These are phyloP conservation scores for Melampsora americana DNA, from an alignment of 1,284 basidiomycete genomes.

Conservation along the genomic window DNA sequence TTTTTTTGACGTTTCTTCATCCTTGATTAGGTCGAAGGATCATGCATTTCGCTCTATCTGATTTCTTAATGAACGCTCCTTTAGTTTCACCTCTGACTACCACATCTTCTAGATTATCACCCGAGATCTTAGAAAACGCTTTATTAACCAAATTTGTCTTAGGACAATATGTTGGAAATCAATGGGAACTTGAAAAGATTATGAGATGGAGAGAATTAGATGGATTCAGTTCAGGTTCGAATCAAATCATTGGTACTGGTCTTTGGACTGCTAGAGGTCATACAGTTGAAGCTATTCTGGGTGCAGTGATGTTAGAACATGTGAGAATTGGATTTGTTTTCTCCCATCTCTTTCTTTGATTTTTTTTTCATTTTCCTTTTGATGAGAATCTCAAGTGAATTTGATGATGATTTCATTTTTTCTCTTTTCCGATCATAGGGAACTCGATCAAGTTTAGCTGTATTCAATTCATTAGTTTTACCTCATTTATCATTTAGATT, in stretches of 20 bases:
- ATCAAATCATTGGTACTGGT: constrained; percentile 5
- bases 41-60: constrained; percentile 39
- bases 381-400: too few relatives aligned
- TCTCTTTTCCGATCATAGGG: constrained; percentile 29
- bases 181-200: constrained; percentile 44
- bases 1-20: background rate
- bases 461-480: constrained; percentile 40
- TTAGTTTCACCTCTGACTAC: background rate
- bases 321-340: background rate
- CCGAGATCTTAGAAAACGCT: constrained; percentile 13
- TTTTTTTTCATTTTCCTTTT: constrained; percentile 3
- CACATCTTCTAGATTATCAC: background rate
- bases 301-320: constrained; percentile 36
- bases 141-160: constrained; percentile 36
- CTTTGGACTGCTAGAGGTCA: constrained; percentile 42
- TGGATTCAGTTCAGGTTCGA: background rate
- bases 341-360: too few relatives aligned
- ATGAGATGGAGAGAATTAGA: constrained; percentile 43
- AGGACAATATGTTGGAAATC: constrained; percentile 41
- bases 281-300: constrained; percentile 39
- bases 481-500: constrained; percentile 39
- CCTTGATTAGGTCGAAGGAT: constrained; percentile 34
- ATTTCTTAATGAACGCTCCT: constrained; percentile 29
- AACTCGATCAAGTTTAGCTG: constrained; percentile 29
- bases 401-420: too few relatives aligned